Base-by-base conservation (phyloP, 2,329 filamentous ascomycete genomes). In the Trichoderma oligosporum region DNA sequence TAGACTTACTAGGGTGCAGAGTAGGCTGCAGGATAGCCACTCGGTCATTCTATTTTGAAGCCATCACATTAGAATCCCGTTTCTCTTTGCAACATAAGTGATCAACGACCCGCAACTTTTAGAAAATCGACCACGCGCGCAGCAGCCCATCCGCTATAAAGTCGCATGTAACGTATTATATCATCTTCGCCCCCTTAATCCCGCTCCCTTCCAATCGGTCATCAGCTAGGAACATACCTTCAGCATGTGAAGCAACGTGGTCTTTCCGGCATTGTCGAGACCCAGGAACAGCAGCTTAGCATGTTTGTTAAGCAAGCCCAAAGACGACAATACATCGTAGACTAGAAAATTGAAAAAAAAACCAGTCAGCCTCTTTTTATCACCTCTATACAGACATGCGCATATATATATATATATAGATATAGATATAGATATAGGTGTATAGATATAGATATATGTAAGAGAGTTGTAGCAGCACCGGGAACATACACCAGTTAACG, bases 211-310 rank as follows among this genome's bases (percentile, higher is more conserved):
- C 22, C 36, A n/a, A 22, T 39, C 27, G 35, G 27, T 25, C 22
- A 36, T 53, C 18, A 22, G 29, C 20, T n/a, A n/a, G 27, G 11
- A 57, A 74, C 82, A 68, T 74, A 91, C 88, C 88, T 96, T 96
- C 76, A 96, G 76, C 91, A 96, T 96, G 77, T 96, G 91, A 71
- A 96, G 79, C 66, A 96, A 80, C 42, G 91, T 96, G 54, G 91
- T 96, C 82, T 96, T 96, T 76, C 91, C 91, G 51, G 91, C 91
- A 78, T 96, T 96, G 74, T 96, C 91, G 61, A 96, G 86, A 66
- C 91, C 91, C 63, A 96, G 85, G 78, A 96, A 96, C 59, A 96
- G 83, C 60, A 96, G 84, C 83, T 96, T 96, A 69, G 91, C 91
- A 75, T 96, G 90, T 83, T 96, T 96, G 84, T 96, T 96, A 65